Evolutionary conservation across 1,284 basidiomycete species (phyloP), one percentile per base, ranked within the genome.

Genomic region (Puccinia horiana): DNA sequence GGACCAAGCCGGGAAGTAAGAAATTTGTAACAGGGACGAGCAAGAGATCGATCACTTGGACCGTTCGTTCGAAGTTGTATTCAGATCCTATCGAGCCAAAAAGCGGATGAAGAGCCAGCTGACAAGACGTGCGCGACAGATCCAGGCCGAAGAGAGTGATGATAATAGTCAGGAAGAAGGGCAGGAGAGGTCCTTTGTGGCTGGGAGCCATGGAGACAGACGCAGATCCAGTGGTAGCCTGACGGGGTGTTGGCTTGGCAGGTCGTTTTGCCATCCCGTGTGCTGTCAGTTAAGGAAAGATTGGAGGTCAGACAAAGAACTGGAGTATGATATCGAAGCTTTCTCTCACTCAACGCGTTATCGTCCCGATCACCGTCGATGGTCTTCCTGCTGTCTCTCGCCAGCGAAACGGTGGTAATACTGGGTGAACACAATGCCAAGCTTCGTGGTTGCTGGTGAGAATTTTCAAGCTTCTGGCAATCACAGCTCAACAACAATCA

Each of bases 71-170:
- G 47, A 65, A 69, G 42, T 67, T 44, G 29, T 67, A 37, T 20
- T 69, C 12, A 12, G 76, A 63, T 42, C 56, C 76, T 18, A 54
- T 69, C 29, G 76, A 65, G 49, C 76, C 76, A 69, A 78, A 78
- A 6, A 65, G 63, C 20, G 76, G 76, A 40, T 78, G 44, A 32
- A 78, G 63, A 4, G 76, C 76, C 32, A 29, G 26, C 63, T 78
- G 61, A 32, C 76, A 65, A 8, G 58, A 26, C n/a, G 8, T 40
- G 2, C 56, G 44, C 4, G 76, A 44, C 29, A 78, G 32, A 47
- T 47, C 37, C 56, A 78, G 37, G 32, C 63, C 76, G 42, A 78
- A 47, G 76, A 69, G 47, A 18, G 63, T 32, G 35, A 35, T 35
- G 61, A 61, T 37, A 63, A 65, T 63, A 18, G 9, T 49, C 5